Evolutionary conservation across 805 yeast species (phyloP).

Genomic region (Metschnikowia shivogae): DNA sequence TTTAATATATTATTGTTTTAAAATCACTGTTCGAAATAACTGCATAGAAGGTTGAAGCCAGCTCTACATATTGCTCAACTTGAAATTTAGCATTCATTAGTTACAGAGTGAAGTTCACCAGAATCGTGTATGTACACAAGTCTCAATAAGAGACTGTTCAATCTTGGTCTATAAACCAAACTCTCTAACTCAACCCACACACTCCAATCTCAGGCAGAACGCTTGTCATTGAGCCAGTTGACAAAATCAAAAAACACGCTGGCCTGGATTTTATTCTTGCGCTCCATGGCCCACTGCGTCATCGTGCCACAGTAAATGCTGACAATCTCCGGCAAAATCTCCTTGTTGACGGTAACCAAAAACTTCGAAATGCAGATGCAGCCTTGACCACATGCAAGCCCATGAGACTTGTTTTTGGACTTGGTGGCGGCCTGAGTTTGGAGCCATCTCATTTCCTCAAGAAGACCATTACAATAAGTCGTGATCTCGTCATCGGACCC

Average conservation of each 20-base stretch:
- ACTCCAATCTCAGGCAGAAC: background rate
- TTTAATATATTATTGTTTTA: background rate
- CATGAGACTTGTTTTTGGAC: slow-evolving; percentile 46
- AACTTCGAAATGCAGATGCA: slow-evolving; percentile 64
- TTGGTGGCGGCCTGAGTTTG: slow-evolving; percentile 43
- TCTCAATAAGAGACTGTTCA: no score
- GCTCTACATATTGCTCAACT: background rate
- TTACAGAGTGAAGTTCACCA: no score
- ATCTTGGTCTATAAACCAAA: no score
- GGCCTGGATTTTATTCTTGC: slow-evolving; percentile 46
- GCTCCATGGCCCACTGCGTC: slow-evolving; percentile 55
- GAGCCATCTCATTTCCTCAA: slow-evolving; percentile 33
- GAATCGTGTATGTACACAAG: no score
- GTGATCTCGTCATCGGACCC: slow-evolving; percentile 15
- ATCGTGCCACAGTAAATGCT: slow-evolving; percentile 54
- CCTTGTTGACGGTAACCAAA: slow-evolving; percentile 34
- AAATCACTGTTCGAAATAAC: background rate
- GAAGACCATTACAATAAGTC: slow-evolving; percentile 19
- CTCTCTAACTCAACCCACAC: background rate
- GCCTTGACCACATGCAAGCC: slow-evolving; percentile 59
- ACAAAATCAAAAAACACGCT: slow-evolving; percentile 69
- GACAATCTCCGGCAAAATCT: slow-evolving; percentile 41
- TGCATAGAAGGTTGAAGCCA: background rate
- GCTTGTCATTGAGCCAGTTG: slow-evolving; percentile 56
- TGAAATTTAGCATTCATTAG: no score